These are phyloP conservation scores for Suillus lakei DNA, from an alignment of 768 basidiomycete species.

Conservation along the genomic window DNA sequence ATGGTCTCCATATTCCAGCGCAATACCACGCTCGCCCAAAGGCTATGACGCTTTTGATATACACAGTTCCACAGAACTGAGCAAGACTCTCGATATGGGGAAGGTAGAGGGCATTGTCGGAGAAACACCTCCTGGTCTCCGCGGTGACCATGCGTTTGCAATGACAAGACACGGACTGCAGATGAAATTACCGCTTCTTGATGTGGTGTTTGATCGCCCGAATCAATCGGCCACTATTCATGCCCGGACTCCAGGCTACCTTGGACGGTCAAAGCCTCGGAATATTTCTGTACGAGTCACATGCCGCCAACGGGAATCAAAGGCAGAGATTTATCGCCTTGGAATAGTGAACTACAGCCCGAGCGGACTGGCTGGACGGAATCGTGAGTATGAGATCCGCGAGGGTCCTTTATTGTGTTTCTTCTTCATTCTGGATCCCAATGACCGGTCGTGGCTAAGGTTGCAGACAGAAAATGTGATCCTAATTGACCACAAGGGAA, in stretches of 20 bases:
- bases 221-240: neutral
- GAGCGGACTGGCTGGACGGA: neutral
- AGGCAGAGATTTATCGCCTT: neutral
- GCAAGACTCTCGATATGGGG: neutral
- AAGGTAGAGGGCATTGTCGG: neutral
- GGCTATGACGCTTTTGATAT: slow-evolving; percentile 28
- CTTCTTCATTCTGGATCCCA: neutral
- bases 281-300: neutral
- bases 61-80: neutral
- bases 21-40: slow-evolving; percentile 20
- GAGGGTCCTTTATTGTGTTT: neutral
- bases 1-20: slow-evolving; percentile 5
- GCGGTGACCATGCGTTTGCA: neutral
- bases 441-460: neutral
- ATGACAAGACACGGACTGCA: neutral
- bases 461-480: neutral
- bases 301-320: neutral
- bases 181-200: neutral
- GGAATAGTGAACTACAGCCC: neutral
- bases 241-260: neutral
- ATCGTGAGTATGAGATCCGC: neutral
- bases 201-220: neutral
- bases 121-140: neutral
- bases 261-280: neutral
- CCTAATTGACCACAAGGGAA: neutral